Evolutionary conservation across 768 basidiomycete genomes (phyloP), one percentile per base, ranked within the genome.

Genomic region (Dentipellis sp.): DNA sequence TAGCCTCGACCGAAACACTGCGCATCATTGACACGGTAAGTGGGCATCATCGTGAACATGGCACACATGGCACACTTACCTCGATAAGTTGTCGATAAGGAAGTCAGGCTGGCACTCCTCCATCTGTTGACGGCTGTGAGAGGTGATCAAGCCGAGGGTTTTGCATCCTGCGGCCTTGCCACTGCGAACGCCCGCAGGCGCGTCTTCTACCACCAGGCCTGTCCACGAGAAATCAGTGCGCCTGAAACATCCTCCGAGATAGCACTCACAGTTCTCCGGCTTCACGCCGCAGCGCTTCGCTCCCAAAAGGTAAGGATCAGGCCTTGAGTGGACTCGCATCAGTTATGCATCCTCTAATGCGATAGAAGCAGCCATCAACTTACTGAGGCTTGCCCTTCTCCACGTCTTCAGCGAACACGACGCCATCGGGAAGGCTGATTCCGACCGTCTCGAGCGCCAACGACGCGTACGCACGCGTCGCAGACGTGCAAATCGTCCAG

Each of bases 181-280:
- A 57, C 91, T 88, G 40, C 73, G 74, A 63, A 97, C 76, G 17
- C 94, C 94, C 14, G 82, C 82, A 1, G 93, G 93, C 2, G 94
- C 91, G 71, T 97, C 95, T 67, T 95, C 93, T 35, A 97, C 79
- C 14, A 97, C 94, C 49, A 95, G 74, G 62, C 86, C 88, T 85
- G 53, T 4, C 39, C 45, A 35, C 14, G 29, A 8, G 11, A 8
- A 64, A 40, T 57, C 51, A 51, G 34, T 17, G 7, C 37, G 12
- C 49, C n/a, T n/a, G n/a, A n/a, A n/a, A 42, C 11, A 42, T 42
- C 1, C 6, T 42, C 16, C 16, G 38, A 11, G 34, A n/a, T 29
- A n/a, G 10, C 8, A 49, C 50, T 55, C 54, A 82, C 87, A 91
- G 53, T 80, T 79, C 55, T 75, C 69, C 11, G 86, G 79, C 47